Percentiles rank a stretch among this genome's conserved stretches.
These are phyloP conservation scores for Lathyrus sativus DNA, from an alignment of 306 rosid species.

Conservation along the genomic window DNA sequence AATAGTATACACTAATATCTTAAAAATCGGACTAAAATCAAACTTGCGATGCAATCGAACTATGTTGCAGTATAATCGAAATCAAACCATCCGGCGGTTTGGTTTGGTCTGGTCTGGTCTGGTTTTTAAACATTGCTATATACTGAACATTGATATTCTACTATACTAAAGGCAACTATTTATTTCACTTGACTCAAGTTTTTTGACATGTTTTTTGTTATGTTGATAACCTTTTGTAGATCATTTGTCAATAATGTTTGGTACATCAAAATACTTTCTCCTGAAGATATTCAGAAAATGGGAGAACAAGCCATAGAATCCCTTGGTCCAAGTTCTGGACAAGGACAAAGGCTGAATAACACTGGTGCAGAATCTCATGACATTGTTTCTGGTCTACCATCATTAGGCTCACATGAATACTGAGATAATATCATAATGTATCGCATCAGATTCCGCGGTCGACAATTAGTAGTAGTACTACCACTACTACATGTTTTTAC, in stretches of 20 bases:
- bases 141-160: neutral
- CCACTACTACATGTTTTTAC: conserved; percentile 32
- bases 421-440: conserved; percentile 40
- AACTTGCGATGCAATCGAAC: neutral
- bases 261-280: conserved; percentile 87
- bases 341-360: conserved; percentile 59
- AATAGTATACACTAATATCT: neutral
- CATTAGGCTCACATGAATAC: conserved; percentile 64
- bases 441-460: conserved; percentile 35
- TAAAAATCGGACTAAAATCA: neutral
- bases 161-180: conserved; percentile 12
- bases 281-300: conserved; percentile 80
- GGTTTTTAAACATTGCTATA: neutral
- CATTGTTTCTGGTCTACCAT: conserved; percentile 59
- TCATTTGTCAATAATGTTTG: conserved; percentile 82
- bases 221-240: conserved; percentile 49
- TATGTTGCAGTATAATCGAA: neutral
- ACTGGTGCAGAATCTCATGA: conserved; percentile 52
- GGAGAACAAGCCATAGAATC: conserved; percentile 67
- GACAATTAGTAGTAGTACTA: neutral
- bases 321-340: conserved; percentile 58
- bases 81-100: neutral
- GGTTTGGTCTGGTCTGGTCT: neutral
- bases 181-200: conserved; percentile 19
- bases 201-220: conserved; percentile 34